These are phyloP conservation scores for Phytophthora megakarya DNA, from an alignment of 352 stramenopile species.

Conservation along the genomic window DNA sequence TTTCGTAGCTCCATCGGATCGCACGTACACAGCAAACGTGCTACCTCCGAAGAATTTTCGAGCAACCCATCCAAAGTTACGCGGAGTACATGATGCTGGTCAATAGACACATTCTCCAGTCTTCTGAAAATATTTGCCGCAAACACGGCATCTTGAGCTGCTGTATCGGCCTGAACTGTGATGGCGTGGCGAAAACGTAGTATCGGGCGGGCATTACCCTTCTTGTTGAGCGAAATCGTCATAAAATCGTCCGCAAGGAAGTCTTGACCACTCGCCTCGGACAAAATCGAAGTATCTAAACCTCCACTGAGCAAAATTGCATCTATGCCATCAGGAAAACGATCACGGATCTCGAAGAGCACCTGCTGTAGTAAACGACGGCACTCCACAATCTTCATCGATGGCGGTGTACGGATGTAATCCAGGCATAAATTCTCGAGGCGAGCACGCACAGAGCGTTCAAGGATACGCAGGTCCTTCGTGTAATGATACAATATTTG, in stretches of 20 bases:
- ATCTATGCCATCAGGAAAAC: constrained; percentile 44
- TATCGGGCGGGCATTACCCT: constrained; percentile 40
- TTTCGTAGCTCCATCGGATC: constrained; percentile 91
- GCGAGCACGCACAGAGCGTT: constrained; percentile 40
- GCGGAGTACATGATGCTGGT: constrained; percentile 68
- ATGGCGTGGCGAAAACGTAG: constrained; percentile 58
- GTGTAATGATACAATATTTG: constrained; percentile 82
- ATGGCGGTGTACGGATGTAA: constrained; percentile 47
- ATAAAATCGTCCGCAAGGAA: constrained; percentile 32
- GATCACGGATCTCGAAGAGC: constrained; percentile 43
- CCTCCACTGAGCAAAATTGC: constrained; percentile 69
- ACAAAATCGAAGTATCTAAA: constrained; percentile 75
- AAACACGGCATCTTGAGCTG: constrained; percentile 50
- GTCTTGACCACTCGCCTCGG: constrained; percentile 54
- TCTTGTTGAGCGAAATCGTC: constrained; percentile 51
- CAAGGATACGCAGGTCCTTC: constrained; percentile 58
- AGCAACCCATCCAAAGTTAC: constrained; percentile 63
- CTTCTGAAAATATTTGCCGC: constrained; percentile 50
- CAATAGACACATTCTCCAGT: constrained; percentile 46
- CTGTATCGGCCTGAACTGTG: constrained; percentile 54
- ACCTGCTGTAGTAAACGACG: constrained; percentile 60
- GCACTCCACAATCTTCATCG: constrained; percentile 43
- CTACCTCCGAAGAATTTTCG: constrained; percentile 39
- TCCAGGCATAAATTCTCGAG: constrained; percentile 43
- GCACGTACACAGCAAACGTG: constrained; percentile 67